Base-by-base conservation (phyloP, 202 grass and related monocot genomes). In the Schoenoplectus triqueter region DNA sequence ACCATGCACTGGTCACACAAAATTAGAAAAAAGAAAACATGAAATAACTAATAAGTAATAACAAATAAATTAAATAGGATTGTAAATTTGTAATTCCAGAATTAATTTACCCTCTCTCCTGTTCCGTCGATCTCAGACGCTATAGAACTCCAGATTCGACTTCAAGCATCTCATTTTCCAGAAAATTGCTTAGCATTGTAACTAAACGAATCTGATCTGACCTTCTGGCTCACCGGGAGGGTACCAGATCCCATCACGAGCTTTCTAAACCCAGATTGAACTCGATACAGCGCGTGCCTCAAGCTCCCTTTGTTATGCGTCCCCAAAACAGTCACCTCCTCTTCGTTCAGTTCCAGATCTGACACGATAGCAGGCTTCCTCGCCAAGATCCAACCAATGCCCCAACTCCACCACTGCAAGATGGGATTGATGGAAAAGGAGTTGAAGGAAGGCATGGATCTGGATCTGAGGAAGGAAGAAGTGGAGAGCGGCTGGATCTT, bases 271-370 rank as follows among this genome's bases (percentile, higher is more conserved):
- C 89, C 86, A 60, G 91, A 90, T 62, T 92, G 90, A 83, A 91
- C 21, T 86, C 88, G 93, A 90, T 90, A 96, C 86, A 99, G 72
- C 86, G 94, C 65, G 71, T 99, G 93, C 6, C 62, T 88, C 90
- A 85, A 91, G 87, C 79, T 96, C 17, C 97, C 97, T 64, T 60
- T 78, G 92, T 86, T 75, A 4, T 89, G 85, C 70, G 86, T 89
- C 1, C 97, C 97, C 31, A 96, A 86, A 57, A 89, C 76, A 40
- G 90, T 87, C 54, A 81, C 91, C 87, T 99, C 97, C 88, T 96
- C 96, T 84, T 94, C 92, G 92, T 96, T 99, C 97, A 99, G 91
- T 86, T 99, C 97, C 39, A 99, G 87, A 87, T 99, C 97, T 56
- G 67, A 70, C 55, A 89, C 84, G 84, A 99, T 91, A 14, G 63